These are phyloP conservation scores for Microdochium paspali DNA, from an alignment of 2,329 filamentous ascomycete species.

Conservation along the genomic window DNA sequence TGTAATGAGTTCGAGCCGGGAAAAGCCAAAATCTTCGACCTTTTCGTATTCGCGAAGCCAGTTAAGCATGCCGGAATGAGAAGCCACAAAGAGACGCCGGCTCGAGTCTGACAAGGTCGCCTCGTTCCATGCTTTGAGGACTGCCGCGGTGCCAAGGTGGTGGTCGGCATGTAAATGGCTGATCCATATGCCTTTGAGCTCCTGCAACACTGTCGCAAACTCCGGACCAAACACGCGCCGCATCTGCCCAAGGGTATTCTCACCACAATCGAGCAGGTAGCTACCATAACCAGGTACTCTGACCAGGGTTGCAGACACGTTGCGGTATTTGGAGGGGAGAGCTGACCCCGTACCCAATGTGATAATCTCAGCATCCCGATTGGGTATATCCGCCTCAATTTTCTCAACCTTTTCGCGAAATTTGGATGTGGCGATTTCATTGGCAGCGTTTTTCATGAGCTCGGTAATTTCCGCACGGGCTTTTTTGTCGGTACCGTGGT, in stretches of 20 bases:
- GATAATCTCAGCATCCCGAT: slow-evolving; percentile 71
- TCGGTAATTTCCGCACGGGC: slow-evolving; percentile 25
- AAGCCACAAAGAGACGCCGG: slow-evolving; percentile 54
- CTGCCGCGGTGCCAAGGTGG: slow-evolving; percentile 72
- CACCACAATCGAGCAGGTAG: slow-evolving; percentile 85
- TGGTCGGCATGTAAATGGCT: slow-evolving; percentile 96
- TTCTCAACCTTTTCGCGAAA: slow-evolving; percentile 40
- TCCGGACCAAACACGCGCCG: slow-evolving; percentile 59
- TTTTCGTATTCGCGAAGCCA: slow-evolving; percentile 74
- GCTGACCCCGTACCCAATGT: slow-evolving; percentile 88
- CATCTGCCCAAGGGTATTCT: slow-evolving; percentile 85
- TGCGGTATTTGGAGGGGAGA: slow-evolving; percentile 84
- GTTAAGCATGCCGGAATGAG: slow-evolving; percentile 59
- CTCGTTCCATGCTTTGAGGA: slow-evolving; percentile 77
- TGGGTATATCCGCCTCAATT: slow-evolving; percentile 56
- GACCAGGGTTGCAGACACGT: slow-evolving; percentile 82
- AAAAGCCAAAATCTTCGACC: slow-evolving; percentile 68
- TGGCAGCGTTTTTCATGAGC: slow-evolving; percentile 10
- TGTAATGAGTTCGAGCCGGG: slow-evolving; percentile 24
- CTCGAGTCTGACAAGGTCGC: slow-evolving; percentile 25
- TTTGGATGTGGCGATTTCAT: slow-evolving; percentile 27
- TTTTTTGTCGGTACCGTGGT: slow-evolving; percentile 36
- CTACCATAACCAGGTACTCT: slow-evolving; percentile 78
- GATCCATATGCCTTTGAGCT: slow-evolving; percentile 81
- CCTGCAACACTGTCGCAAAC: slow-evolving; percentile 63